Base-by-base conservation (phyloP, 495 filamentous ascomycete genomes). In the Penicillium pulvis region DNA sequence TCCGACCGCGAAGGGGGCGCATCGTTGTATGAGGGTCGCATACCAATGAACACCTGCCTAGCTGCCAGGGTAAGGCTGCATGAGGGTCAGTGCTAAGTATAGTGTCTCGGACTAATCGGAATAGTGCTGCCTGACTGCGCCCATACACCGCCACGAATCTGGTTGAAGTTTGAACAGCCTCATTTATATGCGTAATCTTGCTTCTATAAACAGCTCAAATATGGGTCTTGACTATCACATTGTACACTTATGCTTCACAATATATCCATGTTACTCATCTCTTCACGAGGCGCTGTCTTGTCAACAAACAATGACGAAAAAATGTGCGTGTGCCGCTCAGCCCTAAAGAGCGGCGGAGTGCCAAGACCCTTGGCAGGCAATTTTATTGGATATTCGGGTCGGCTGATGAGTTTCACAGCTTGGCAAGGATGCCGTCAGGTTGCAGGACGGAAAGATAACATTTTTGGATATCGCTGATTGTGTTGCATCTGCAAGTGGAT, bases 81-180 rank as follows among this genome's bases (percentile, higher is more conserved):
- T 30, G 47, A 26, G 12, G 33, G 12, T 5, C 11, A 26, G 35
- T 65, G 47, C 59, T 60, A 61, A 65, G 55, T 56, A 58, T 60
- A 68, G 65, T 4, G 31, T 26, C 28, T 28, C n/a, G 36, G 42
- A 61, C 54, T 51, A 51, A 55, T 55, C 20, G 47, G 46, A 69
- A 69, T 57, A 55, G 57, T 66, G 63, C 48, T 69, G 66, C 66
- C 66, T 69, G 55, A 35, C 55, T 45, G 50, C 49, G 42, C 49
- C 52, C 7, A 23, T 53, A 58, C 58, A 61, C 58, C 62, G 62
- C 62, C 58, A 60, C 58, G 24, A 39, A 7, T 35, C 36, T 19
- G 47, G 39, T 47, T 33, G 20, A 49, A 36, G 10, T 14, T 28
- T 45, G 51, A 53, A 53, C 23, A 44, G 51, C 51, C 51, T 24